Evolutionary conservation across 2,329 filamentous ascomycete genomes (phyloP), one percentile per base, ranked within the genome.

Genomic region (Verticillium nubilum): DNA sequence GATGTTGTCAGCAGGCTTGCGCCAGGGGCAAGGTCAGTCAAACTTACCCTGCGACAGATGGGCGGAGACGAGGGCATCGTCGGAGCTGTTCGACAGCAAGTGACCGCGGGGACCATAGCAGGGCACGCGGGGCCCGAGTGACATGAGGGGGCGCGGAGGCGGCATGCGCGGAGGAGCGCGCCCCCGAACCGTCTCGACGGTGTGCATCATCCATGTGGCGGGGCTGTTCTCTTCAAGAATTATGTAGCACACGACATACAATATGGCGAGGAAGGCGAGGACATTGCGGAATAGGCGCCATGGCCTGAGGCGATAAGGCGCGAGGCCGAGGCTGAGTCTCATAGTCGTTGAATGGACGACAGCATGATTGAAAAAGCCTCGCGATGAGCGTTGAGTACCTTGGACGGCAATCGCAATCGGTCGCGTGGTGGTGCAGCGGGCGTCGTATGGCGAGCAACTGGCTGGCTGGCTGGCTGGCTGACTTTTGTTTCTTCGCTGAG

Each of bases 41-140:
- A n/a, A 54, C 13, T 50, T 12, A 23, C 42, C 19, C 42, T 47
- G 42, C 54, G 68, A 61, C 29, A 69, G 54, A 27, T 65, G 58
- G 17, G 54, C 59, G 35, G 64, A 63, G 15, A 59, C 52, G 29
- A 71, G 53, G 19, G 67, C 67, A 56, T 70, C 69, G 50, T 71
- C 69, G 19, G 60, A 61, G 52, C 66, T 69, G 9, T 67, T 47
- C 3, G 65, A 65, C 10, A 70, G 62, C 15, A 69, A 54, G 28
- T 63, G 59, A 13, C 67, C 67, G 19, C 69, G 66, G 23, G 69
- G 64, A 2, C 69, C 69, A 31, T 61, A 37, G 59, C 69, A 71
- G n/a, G 62, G 47, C n/a, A 67, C 61, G 50, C 65, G 67, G 27
- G 56, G 23, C 6, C 23, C 37, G n/a, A 57, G 56, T 13, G 56